These are phyloP conservation scores for Jatropha multifida DNA, from an alignment of 441 rosid genomes.

Conservation along the genomic window DNA sequence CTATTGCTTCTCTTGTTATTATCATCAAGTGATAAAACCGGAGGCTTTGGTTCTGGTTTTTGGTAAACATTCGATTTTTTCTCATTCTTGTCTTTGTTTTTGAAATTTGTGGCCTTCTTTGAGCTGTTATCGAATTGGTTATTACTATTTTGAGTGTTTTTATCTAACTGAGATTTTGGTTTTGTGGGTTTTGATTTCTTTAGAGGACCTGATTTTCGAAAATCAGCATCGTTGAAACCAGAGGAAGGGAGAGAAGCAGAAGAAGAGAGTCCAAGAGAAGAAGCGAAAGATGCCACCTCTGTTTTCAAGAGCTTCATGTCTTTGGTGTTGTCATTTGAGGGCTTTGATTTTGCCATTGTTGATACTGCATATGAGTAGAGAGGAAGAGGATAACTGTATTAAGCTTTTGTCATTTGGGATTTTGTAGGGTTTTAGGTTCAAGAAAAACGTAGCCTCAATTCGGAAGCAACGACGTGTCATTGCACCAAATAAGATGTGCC, in stretches of 20 bases:
- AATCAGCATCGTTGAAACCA: constrained; percentile 83
- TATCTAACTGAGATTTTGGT: not conserved
- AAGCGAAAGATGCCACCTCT: constrained; percentile 76
- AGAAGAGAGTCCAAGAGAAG: constrained; percentile 69
- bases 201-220: constrained; percentile 49
- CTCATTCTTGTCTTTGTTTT: constrained; percentile 10
- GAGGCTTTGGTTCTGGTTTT: constrained; percentile 49
- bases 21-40: constrained; percentile 52
- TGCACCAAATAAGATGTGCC: too few relatives aligned
- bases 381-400: not conserved
- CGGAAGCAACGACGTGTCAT: too few relatives aligned
- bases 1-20: constrained; percentile 19
- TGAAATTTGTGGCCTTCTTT: not conserved
- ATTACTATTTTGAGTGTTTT: not conserved
- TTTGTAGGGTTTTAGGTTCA: constrained; percentile 10
- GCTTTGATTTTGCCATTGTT: constrained; percentile 37
- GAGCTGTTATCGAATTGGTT: constrained; percentile 4
- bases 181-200: constrained; percentile 28
- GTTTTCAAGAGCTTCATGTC: constrained; percentile 48
- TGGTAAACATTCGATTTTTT: constrained; percentile 20
- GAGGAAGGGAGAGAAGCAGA: constrained; percentile 38
- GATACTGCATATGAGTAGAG: not conserved
- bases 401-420: not conserved
- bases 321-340: not conserved
- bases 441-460: not conserved